Percentiles rank a stretch among this genome's conserved stretches.
These are phyloP conservation scores for Gynostemma pentaphyllum DNA, from an alignment of 306 rosid species.

Conservation along the genomic window DNA sequence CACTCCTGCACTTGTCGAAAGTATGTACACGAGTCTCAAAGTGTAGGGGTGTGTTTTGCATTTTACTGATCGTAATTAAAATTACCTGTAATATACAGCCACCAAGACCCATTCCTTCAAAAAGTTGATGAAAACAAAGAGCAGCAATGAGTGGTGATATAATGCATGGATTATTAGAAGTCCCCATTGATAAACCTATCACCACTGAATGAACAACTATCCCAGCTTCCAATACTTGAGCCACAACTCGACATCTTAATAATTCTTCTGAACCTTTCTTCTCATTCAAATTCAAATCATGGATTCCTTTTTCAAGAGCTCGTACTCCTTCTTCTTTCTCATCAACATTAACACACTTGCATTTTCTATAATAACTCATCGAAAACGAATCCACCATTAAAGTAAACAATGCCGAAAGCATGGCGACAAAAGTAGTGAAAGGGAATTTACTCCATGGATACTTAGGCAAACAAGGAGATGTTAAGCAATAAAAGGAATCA, in stretches of 20 bases:
- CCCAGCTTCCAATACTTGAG: constrained; percentile 33
- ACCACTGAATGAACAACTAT: constrained; percentile 46
- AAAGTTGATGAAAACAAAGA: constrained; percentile 51
- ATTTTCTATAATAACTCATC: constrained; percentile 31
- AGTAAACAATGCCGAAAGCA: constrained; percentile 46
- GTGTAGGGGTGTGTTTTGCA: no score
- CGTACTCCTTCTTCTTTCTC: not conserved
- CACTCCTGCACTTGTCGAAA: not conserved
- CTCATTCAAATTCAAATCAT: no score
- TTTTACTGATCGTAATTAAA: not conserved
- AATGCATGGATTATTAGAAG: constrained; percentile 34
- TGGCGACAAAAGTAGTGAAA: constrained; percentile 48
- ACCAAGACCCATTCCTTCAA: constrained; percentile 50
- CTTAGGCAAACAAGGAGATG: constrained; percentile 32
- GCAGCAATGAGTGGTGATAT: constrained; percentile 53
- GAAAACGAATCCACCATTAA: constrained; percentile 45
- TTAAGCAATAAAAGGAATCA: constrained; percentile 38
- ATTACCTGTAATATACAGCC: constrained; percentile 39
- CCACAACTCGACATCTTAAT: not conserved
- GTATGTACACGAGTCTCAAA: not conserved
- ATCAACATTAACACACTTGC: constrained; percentile 10
- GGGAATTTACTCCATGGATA: constrained; percentile 56
- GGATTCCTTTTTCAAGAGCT: not conserved
- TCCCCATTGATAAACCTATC: constrained; percentile 52
- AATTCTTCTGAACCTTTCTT: not conserved